Evolutionary conservation across 2,329 filamentous ascomycete species (phyloP).

Genomic region (Didymella arachidicola): DNA sequence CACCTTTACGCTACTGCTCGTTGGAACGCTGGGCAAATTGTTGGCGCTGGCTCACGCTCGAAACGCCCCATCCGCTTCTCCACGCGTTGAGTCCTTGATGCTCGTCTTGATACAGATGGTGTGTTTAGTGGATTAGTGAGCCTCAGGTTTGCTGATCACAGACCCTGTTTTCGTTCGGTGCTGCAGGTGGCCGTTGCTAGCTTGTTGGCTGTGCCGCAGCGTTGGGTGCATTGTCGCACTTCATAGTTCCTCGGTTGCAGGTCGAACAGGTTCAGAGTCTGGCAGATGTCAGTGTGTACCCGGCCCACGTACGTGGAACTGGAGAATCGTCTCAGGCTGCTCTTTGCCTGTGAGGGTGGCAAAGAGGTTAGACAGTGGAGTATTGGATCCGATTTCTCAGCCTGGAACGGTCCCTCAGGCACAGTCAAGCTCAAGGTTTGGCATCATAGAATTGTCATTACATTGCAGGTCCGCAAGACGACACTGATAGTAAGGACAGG

Average conservation of each 20-base stretch:
- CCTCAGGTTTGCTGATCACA: constrained; percentile 15
- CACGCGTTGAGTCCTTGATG: constrained; percentile 14
- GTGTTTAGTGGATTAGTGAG: constrained; percentile 11
- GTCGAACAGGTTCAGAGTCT: background rate
- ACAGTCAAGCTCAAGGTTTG: background rate
- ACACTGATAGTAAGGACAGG: background rate
- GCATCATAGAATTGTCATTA: background rate
- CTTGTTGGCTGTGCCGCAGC: constrained; percentile 7
- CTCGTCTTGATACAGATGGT: constrained; percentile 8
- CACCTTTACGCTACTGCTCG: constrained; percentile 6
- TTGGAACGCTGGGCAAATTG: constrained; percentile 21
- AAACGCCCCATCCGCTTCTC: constrained; percentile 27
- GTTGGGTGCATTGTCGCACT: background rate
- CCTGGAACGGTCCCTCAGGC: background rate
- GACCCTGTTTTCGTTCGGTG: constrained; percentile 15
- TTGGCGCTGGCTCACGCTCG: constrained; percentile 27
- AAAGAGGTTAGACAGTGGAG: background rate
- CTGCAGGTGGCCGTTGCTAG: constrained; percentile 21
- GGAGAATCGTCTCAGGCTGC: background rate
- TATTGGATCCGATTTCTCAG: background rate
- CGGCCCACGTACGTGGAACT: background rate
- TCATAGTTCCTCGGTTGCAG: constrained; percentile 2
- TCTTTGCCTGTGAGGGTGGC: background rate
- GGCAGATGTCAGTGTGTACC: background rate
- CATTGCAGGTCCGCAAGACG: background rate